Conservation (phyloP, 805 yeast genomes). For the Metschnikowia shivogae region DNA sequence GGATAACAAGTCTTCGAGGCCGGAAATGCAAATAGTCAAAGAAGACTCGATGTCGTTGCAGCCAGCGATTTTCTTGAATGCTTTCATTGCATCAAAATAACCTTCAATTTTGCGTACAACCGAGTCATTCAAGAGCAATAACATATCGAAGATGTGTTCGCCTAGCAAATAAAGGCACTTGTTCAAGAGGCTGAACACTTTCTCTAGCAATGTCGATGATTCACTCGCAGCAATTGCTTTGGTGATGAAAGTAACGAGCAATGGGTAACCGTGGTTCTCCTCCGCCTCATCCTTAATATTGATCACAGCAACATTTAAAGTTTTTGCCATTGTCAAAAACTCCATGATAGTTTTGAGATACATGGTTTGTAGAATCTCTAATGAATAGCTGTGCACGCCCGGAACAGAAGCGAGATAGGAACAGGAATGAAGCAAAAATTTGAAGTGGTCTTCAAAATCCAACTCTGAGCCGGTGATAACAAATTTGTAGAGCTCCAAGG, state of each 20-base stretch:
- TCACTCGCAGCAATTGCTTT: slow-evolving; percentile 45
- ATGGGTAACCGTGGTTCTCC: slow-evolving; percentile 23
- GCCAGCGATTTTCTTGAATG: slow-evolving; percentile 12
- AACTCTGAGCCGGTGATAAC: slow-evolving; percentile 57
- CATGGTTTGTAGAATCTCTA: slow-evolving; percentile 28
- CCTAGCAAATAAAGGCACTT: slow-evolving; percentile 49
- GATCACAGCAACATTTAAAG: slow-evolving; percentile 24
- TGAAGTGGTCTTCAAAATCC: slow-evolving; percentile 45
- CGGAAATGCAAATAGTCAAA: slow-evolving; percentile 48
- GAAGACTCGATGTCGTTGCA: slow-evolving; percentile 36
- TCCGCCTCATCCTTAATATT: slow-evolving; percentile 29
- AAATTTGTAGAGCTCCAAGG: slow-evolving; percentile 39
- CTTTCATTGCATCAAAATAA: slow-evolving; percentile 27
- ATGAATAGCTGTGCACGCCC: slow-evolving; percentile 10
- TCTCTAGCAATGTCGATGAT: slow-evolving; percentile 40
- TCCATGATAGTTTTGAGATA: slow-evolving; percentile 27
- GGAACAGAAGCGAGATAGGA: slow-evolving; percentile 19
- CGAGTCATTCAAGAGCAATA: slow-evolving; percentile 51
- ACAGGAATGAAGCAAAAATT: slow-evolving; percentile 36
- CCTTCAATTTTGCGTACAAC: slow-evolving; percentile 38
- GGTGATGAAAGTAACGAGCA: slow-evolving; percentile 43
- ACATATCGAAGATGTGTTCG: slow-evolving; percentile 51
- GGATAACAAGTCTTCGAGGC: slow-evolving; percentile 62
- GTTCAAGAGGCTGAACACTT: slow-evolving; percentile 49
- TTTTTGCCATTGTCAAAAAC: slow-evolving; percentile 29